Evolutionary conservation across 352 stramenopile species (phyloP), one percentile per base, ranked within the genome.

Genomic region (Elongisporangium prolatum): DNA sequence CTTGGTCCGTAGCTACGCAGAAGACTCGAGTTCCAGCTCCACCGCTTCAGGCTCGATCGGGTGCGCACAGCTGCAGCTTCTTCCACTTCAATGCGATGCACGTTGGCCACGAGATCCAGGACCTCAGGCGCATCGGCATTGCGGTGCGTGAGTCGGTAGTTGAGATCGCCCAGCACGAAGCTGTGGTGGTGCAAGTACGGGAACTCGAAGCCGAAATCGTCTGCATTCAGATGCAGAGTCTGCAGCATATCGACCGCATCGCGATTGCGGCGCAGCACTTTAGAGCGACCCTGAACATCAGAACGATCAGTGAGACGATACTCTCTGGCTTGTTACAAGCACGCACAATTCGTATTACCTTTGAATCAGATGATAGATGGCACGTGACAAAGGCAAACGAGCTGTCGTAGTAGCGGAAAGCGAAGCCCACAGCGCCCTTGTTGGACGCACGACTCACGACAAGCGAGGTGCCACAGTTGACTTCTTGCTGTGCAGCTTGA

Each of bases 91-190:
- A 67, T 69, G 38, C 68, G 61, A 8, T 71, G 67, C 10, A 83
- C 72, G 50, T 72, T 75, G 14, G 60, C 71, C 13, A 92, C 71
- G 21, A 92, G 69, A 49, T 90, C 78, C 6, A 92, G 56, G 14
- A 92, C 85, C 52, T 80, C 72, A 18, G 71, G 65, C 16, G 81
- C 70, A 11, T 54, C 80, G 2, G 78, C 83, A 18, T 74, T 65
- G 9, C 67, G 69, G 48, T 89, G 71, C 47, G 72, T 84, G 11
- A 96, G 69, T 10, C 89, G 83, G 66, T 97, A 97, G 70, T 97
- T 97, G 50, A 97, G 74, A 61, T 97, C 89, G 13, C 89, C 89
- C 18, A 97, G 67, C 34, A 97, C 72, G 54, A 97, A 93, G 40
- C 78, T 93, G 72, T 96, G 85, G 63, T 96, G 85, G 60, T 93